Evolutionary conservation across 1,139 yeast species (phyloP), one percentile per base, ranked within the genome.

Genomic region (Scheffersomyces quercinus): DNA sequence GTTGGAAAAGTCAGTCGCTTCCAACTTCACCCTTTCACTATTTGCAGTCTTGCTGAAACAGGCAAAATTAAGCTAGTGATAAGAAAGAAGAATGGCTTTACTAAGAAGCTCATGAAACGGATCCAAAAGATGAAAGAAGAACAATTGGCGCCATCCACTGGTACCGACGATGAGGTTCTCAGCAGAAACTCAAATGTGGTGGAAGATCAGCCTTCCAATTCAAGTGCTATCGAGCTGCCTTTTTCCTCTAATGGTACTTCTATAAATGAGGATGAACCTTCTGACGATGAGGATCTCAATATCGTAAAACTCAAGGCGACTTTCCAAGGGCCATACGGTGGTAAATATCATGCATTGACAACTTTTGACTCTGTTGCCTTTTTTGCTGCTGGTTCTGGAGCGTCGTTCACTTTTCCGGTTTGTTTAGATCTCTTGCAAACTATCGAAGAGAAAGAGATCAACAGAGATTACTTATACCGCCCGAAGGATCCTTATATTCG

Each of bases 11-110:
- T 75, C 11, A 63, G 64, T 15, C 48, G 54, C 8, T 54, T 73
- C 37, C 80, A 75, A 48, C 65, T 64, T 47, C 82, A 77, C 49
- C 82, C 82, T 1, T 77, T 77, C 52, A 73, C 79, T 4, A 71
- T 77, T 39, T 58, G 73, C 2, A 70, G 73, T 40, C 52, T 72
- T 26, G 59, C 73, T 9, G 68, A 62, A 7, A 48, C 68, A 3
- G 71, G 72, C 1, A 67, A 71, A 31, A 65, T 77, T 52, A 65
- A 64, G 28, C 52, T 77, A 39, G 58, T 77, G 2, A 66, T 77
- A 15, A 62, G 72, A 45, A 65, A 61, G 14, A 66, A 68, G 48
- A 65, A 64, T 20, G 82, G 82, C 0, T 77, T 77, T 48, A 77
- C 82, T 13, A 65, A 57, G 42, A 62, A 64, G 41, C 55, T 77